These are phyloP conservation scores for Iris pallida DNA, from an alignment of 116 monocot species.

Conservation along the genomic window DNA sequence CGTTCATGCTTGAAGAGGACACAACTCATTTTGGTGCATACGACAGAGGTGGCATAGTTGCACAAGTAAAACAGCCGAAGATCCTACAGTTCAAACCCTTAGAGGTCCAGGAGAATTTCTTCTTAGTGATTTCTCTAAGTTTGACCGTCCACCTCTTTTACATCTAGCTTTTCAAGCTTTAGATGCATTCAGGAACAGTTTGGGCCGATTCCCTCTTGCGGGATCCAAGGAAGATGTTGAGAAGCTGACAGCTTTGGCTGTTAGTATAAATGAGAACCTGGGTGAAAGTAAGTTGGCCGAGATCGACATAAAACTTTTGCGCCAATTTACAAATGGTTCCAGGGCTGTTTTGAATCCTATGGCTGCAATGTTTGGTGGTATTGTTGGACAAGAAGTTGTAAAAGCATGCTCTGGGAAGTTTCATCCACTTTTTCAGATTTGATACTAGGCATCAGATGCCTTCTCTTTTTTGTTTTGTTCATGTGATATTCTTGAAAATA, in stretches of 20 bases:
- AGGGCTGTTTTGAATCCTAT: conserved; percentile 53
- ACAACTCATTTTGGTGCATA: conserved; percentile 46
- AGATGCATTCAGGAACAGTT: conserved; percentile 37
- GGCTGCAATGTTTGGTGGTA: conserved; percentile 65
- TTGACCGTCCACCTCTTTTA: conserved; percentile 31
- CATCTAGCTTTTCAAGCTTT: conserved; percentile 54
- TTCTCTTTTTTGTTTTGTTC: background rate
- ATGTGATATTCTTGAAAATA: background rate
- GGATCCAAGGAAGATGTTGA: conserved; percentile 40
- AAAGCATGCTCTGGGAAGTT: conserved; percentile 63
- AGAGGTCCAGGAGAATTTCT: conserved; percentile 50
- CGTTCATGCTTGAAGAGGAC: conserved; percentile 46
- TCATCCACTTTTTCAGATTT: conserved; percentile 55
- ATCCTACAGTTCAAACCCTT: conserved; percentile 36
- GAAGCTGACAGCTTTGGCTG: conserved; percentile 26
- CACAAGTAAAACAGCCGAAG: conserved; percentile 50
- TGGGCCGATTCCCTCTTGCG: conserved; percentile 39
- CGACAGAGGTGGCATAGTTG: conserved; percentile 48
- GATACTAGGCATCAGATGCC: background rate
- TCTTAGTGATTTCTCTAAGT: conserved; percentile 56
- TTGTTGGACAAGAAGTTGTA: conserved; percentile 51
- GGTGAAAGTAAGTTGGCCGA: conserved; percentile 25
- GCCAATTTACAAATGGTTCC: conserved; percentile 44
- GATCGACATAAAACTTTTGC: conserved; percentile 34
- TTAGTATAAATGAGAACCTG: conserved; percentile 28